phyloP scores from a whole-genome alignment of 192 early-diverging fungal genomes.

The Dissophora ornata region DNA sequence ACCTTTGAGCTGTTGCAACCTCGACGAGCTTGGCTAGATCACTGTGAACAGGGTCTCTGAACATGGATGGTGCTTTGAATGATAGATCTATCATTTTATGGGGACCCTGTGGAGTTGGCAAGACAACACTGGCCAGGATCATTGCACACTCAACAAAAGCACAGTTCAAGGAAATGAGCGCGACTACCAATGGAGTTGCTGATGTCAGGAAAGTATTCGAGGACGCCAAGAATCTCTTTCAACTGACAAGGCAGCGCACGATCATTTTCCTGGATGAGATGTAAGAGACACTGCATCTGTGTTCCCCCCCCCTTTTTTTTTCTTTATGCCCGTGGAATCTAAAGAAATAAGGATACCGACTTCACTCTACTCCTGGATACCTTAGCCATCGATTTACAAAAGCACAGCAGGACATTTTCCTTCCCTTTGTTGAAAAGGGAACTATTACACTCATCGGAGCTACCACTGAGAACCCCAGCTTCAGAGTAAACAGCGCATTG shows the following conservation, averaged over 20 bases:
- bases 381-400: constrained; percentile 85
- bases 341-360: background rate
- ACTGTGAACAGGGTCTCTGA: too few species aligned
- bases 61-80: too few species aligned
- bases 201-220: constrained; percentile 78
- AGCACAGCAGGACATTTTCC: constrained; percentile 88
- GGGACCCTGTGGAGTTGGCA: constrained; percentile 57
- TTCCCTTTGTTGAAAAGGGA: constrained; percentile 83
- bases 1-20: too few species aligned
- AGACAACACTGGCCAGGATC: constrained; percentile 57
- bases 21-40: too few species aligned
- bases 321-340: too few species aligned
- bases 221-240: constrained; percentile 68
- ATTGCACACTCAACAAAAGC: constrained; percentile 62
- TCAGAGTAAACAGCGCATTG: constrained; percentile 84
- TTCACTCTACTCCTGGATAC: background rate
- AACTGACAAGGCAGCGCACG: constrained; percentile 67
- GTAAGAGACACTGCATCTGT: constrained; percentile 24
- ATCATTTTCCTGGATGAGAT: constrained; percentile 92
- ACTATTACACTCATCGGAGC: constrained; percentile 75
- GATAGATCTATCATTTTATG: constrained; percentile 81
- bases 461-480: constrained; percentile 88
- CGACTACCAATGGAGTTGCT: constrained; percentile 64
- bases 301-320: too few species aligned
- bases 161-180: constrained; percentile 62